A percentile compares a stretch with the other conserved stretches of the same genome.
These are phyloP conservation scores for Periglandula ipomoeae DNA, from an alignment of 2,329 filamentous ascomycete species.

Conservation along the genomic window DNA sequence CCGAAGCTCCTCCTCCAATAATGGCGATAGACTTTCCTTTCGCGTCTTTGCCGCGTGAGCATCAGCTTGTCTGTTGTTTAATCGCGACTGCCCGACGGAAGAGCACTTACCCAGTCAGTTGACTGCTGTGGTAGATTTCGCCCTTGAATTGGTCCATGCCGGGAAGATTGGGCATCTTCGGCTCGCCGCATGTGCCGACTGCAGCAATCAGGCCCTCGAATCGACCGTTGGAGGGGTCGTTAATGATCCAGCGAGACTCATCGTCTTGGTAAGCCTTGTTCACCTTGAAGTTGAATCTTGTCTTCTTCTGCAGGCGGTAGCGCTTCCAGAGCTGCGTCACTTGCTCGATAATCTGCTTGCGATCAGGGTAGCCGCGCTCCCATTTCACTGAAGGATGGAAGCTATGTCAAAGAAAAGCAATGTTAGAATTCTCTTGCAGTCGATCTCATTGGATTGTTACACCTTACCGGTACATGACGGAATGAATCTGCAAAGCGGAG, in stretches of 20 bases:
- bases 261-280: constrained; percentile 60
- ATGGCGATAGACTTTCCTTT: constrained; percentile 68
- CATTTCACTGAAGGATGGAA: constrained; percentile 76
- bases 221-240: constrained; percentile 56
- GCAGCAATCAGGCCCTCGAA: constrained; percentile 76
- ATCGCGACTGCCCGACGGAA: too few species aligned
- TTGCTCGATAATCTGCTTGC: constrained; percentile 65
- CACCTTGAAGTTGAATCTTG: constrained; percentile 62
- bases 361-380: constrained; percentile 66
- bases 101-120: constrained; percentile 49
- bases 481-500: constrained; percentile 75
- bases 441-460: too few species aligned
- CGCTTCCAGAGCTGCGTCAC: constrained; percentile 64
- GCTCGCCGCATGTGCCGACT: constrained; percentile 71
- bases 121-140: constrained; percentile 63
- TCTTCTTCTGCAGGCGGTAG: constrained; percentile 62
- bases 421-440: too few species aligned
- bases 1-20: constrained; percentile 71
- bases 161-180: constrained; percentile 61
- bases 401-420: too few species aligned
- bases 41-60: constrained; percentile 46
- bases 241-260: constrained; percentile 67
- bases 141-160: constrained; percentile 67
- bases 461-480: constrained; percentile 62
- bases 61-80: background rate